Base-by-base conservation (phyloP, 495 filamentous ascomycete genomes). In the Neurospora pannonica region DNA sequence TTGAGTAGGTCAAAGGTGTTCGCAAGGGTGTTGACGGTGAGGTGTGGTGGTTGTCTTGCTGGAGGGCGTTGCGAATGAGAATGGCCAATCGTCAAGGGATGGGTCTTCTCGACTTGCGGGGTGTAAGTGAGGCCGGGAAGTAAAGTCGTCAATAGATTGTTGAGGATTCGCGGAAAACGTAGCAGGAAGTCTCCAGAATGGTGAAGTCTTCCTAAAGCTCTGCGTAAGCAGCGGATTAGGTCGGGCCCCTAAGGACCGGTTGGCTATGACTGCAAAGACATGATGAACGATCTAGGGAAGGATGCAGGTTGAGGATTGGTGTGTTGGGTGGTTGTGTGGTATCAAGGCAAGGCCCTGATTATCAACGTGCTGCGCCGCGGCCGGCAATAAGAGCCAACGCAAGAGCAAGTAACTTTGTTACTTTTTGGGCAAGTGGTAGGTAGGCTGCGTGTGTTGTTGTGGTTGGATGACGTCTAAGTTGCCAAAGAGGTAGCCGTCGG, bases 211-310 rank as follows among this genome's bases (percentile, higher is more conserved):
- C 70, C 73, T 74, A 71, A 46, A 70, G 42, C 71, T 79, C 77
- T 76, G 78, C 79, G 74, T 73, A 75, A 74, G 79, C 75, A 76
- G 78, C 75, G 77, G 75, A 75, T 72, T 76, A 80, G 73, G 71
- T 77, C 78, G 77, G 84, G 87, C 87, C 86, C 87, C 86, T 87
- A 85, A 79, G 86, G 86, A 88, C 86, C 81, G 86, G 80, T 75
- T 79, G 81, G 87, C 85, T 89, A 89, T 89, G 88, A 89, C 75
- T 76, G 79, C 62, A 80, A 75, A 76, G 78, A 77, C 86, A 88
- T 88, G 24, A 72, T 81, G 70, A 74, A 70, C 31, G 37, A 38
- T 37, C 17, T 40, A 46, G 71, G n/a, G 46, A 40, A 71, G 70
- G 73, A 77, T 48, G 77, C 38, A 75, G 71, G 74, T 67, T 31